Evolutionary conservation across 495 filamentous ascomycete species (phyloP), one percentile per base, ranked within the genome.

Genomic region (Aspergillus steynii): DNA sequence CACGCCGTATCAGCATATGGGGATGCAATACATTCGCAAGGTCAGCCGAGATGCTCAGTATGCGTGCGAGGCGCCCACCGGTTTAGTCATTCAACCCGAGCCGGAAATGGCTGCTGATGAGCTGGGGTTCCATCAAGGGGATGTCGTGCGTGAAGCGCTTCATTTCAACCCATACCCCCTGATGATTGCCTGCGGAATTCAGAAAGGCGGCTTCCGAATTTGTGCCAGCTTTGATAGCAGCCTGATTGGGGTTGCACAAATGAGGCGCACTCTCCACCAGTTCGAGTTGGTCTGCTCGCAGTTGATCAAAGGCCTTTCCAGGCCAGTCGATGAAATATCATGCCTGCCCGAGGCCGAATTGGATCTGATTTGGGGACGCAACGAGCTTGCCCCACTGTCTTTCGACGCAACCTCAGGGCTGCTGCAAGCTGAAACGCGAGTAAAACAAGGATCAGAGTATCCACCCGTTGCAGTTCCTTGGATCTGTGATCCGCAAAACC

Each of bases 91-190:
- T 27, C 74, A 77, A 56, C 74, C 73, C 0, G 71, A 75, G 9
- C 80, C 80, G 3, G 75, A 81, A 20, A 75, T 74, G 12, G 74
- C 69, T n/a, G 70, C 77, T 64, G 50, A 78, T 67, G 57, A 84
- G 63, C 74, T 78, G 42, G 79, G 84, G 0, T 83, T 87, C 48
- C 71, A 78, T 0, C 70, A 79, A 1, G 84, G 77, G 3, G 86
- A 87, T 63, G 83, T 83, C 4, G 86, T 83, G 1, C 78, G 79
- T 25, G 86, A 88, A 64, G 86, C 86, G 0, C 76, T 88, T 27
- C 83, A 88, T 60, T 90, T 90, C 70, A 88, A 88, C 59, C 83
- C 86, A 0, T 89, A 90, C 65, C 82, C 83, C 3, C 72, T 90
- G 12, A 90, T 88, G 83, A 68, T 88, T 46, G 84, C 80, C 9